phyloP scores from a whole-genome alignment of 345 rosid genomes.

The Turnera subulata region DNA sequence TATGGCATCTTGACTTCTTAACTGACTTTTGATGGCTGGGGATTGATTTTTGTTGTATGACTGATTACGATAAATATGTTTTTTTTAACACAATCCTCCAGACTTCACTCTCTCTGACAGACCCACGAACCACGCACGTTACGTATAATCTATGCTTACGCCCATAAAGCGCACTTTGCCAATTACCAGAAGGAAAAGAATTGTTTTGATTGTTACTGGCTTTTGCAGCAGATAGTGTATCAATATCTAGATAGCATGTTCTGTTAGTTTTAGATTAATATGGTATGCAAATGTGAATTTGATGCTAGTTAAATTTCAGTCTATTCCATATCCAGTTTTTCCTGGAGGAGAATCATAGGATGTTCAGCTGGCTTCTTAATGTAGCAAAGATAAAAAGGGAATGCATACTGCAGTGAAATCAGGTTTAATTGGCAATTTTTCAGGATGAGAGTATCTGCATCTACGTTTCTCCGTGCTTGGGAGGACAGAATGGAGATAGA shows the following conservation, averaged over 20 bases:
- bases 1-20: too few relatives aligned
- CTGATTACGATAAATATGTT: too few relatives aligned
- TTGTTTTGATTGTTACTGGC: neutral
- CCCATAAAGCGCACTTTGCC: too few relatives aligned
- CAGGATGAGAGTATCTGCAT: conserved; percentile 2
- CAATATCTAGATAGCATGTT: neutral
- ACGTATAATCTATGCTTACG: too few relatives aligned
- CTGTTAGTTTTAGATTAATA: conserved; percentile 1
- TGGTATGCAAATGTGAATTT: conserved; percentile 41
- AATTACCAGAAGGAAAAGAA: too few relatives aligned
- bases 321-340: conserved; percentile 96
- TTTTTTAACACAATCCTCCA: too few relatives aligned
- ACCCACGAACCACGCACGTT: too few relatives aligned
- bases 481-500: too few relatives aligned
- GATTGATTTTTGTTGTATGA: too few relatives aligned
- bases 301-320: conserved; percentile 95
- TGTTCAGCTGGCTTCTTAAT: conserved; percentile 94
- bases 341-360: conserved; percentile 96
- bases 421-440: conserved; percentile 58
- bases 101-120: conserved; percentile 22
- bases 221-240: too few relatives aligned
- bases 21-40: too few relatives aligned
- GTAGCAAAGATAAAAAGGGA: conserved; percentile 98
- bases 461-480: neutral
- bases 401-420: conserved; percentile 99